Conservation (phyloP, 306 rosid species). For the Senna siamea region DNA sequence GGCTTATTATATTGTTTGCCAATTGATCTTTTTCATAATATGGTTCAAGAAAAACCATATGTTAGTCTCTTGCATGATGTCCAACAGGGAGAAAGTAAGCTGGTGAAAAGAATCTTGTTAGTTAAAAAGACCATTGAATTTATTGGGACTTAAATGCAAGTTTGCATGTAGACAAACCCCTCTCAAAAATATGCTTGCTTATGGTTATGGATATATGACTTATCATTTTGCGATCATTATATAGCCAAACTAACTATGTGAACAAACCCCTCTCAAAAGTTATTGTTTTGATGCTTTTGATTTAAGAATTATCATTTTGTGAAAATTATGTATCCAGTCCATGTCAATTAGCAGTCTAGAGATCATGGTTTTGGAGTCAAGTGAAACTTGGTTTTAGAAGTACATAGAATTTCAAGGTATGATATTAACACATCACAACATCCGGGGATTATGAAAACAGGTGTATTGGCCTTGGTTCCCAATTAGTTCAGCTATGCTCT, state of each 20-base stretch:
- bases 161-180: neutral
- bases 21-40: neutral
- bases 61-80: neutral
- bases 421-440: neutral
- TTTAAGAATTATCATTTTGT: neutral
- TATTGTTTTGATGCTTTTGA: neutral
- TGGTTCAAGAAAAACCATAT: neutral
- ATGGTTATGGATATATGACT: neutral
- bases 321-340: neutral
- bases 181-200: neutral
- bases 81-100: neutral
- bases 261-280: too few relatives aligned
- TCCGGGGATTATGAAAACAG: slow-evolving; percentile 14
- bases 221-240: too few relatives aligned
- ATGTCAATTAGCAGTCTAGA: neutral
- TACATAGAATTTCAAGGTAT: slow-evolving; percentile 10
- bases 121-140: neutral
- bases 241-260: too few relatives aligned
- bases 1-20: slow-evolving; percentile 1
- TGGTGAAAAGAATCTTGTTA: neutral
- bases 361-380: neutral
- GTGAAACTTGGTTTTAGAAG: neutral
- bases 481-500: neutral
- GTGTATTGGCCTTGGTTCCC: neutral
- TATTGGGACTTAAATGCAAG: neutral